Base-by-base conservation (phyloP, 1,284 basidiomycete genomes). In the Ceratorhiza oryzae-sativae region DNA sequence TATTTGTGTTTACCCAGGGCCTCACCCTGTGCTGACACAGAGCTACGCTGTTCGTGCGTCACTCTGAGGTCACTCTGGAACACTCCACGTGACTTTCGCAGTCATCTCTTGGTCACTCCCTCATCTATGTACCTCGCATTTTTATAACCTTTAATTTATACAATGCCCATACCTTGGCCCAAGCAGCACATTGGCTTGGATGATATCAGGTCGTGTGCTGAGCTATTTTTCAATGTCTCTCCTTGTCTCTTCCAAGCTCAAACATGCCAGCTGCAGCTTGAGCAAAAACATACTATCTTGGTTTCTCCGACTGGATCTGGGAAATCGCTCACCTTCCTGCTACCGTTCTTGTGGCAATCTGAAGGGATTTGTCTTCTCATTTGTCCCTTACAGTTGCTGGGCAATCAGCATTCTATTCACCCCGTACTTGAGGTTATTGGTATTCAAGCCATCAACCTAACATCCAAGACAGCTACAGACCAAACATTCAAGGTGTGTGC, bases 1-100 rank as follows among this genome's bases (percentile, higher is more conserved):
- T 59, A 42, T 39, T 59, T 59, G 56, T 59, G 56, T 59, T 59
- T 59, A 55, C 51, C 30, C 51, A 55, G 51, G 51, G 51, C 27
- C 25, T 32, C 27, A 30, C 51, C 51, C 51, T 55, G 51, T 32
- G 51, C 51, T 55, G 2, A 32, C 51, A 20, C 51, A 32, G 3
- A 32, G 27, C 34, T 55, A 32, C 27, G 2, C 1, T 30, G n/a
- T 23, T 13, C 20, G 3, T 4, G 34, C 56, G 56, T 42, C 56
- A 59, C 56, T 34, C 32, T n/a, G 18, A 10, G 18, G 56, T 42
- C 56, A 59, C 34, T 27, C 27, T 10, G 39, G 32, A 39, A 8
- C 34, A 23, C 4, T 27, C 36, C 56, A 41, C 34, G 39, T 59
- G 56, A 42, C 36, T 34, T 27, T 23, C 36, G 8, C n/a, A 2